Evolutionary conservation across 768 basidiomycete species (phyloP), one percentile per base, ranked within the genome.

Genomic region (Trametes cubensis): DNA sequence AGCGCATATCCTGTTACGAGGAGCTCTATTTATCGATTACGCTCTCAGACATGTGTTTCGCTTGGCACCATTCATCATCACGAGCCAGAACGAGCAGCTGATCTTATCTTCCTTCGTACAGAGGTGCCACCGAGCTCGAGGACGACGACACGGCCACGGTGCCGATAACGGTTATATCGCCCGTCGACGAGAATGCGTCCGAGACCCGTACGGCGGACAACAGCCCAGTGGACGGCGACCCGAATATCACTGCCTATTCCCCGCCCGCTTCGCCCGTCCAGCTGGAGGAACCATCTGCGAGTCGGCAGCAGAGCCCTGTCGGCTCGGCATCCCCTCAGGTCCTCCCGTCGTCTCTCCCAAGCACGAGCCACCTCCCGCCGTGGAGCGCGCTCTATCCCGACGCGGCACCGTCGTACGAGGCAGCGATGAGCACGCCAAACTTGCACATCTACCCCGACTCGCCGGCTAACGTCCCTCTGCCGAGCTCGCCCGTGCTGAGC

Each of bases 391-490:
- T 51, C 20, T 51, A 62, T n/a, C 10, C 47, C 6, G 61, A 62
- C 7, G 61, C 55, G 25, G 55, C 55, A 2, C 61, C 61, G 6
- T 62, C 61, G 18, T 62, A 62, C 45, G 61, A 62, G 34, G 55
- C 55, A 21, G 42, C 55, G 17, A 62, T 62, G 61, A 62, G 49
- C 44, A 57, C 61, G 10, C 61, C 61, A 13, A 57, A 62, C 44
- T 55, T 62, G 2, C 55, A 52, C 42, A 34, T 34, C 14, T 44
- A 34, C 28, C n/a, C 11, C 14, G 41, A 34, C 26, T 21, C 28
- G 1, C 55, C 55, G 1, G 44, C 23, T 21, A 45, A 54, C 51
- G 15, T 55, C 15, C 52, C 62, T 2, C 45, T 56, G 21, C 59
- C 63, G 7, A 55, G 39, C 45, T 55, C 62, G 2, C 62, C 62